Conservation (phyloP, 139 green algal genomes). For the Chlorella vulgaris region DNA sequence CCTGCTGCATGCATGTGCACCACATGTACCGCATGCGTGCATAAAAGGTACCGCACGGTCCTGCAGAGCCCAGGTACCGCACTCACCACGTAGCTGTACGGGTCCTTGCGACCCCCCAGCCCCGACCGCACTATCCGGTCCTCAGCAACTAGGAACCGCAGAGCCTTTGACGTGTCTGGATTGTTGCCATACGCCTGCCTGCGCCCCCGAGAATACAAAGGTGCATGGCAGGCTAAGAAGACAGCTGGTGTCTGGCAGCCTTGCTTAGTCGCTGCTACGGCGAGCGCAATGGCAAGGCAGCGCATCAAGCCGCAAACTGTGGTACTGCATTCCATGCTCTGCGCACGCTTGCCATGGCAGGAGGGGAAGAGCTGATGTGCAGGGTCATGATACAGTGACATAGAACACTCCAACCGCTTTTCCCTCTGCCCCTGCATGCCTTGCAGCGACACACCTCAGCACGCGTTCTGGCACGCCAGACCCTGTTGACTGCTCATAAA, state of each 20-base stretch:
- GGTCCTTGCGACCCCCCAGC: slow-evolving; percentile 50
- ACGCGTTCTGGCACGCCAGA: slow-evolving; percentile 39
- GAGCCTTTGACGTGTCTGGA: slow-evolving; percentile 62
- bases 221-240: background rate
- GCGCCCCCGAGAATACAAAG: background rate
- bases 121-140: slow-evolving; percentile 43
- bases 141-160: slow-evolving; percentile 50
- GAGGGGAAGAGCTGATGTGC: too few species aligned
- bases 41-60: background rate
- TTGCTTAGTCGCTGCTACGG: too few species aligned
- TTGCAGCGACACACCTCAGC: slow-evolving; percentile 31
- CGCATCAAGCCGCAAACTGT: too few species aligned
- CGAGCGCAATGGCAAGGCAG: too few species aligned
- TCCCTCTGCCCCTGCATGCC: too few species aligned
- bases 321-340: too few species aligned
- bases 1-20: too few species aligned
- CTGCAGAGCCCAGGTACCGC: background rate
- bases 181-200: slow-evolving; percentile 59
- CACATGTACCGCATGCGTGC: too few species aligned
- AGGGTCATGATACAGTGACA: too few species aligned
- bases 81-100: slow-evolving; percentile 45
- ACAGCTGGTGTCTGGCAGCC: too few species aligned
- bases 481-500: slow-evolving; percentile 5
- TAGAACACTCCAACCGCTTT: too few species aligned
- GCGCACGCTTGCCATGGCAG: too few species aligned